Evolutionary conservation across 768 basidiomycete genomes (phyloP), one percentile per base, ranked within the genome.

Genomic region (Crepidotus variabilis): DNA sequence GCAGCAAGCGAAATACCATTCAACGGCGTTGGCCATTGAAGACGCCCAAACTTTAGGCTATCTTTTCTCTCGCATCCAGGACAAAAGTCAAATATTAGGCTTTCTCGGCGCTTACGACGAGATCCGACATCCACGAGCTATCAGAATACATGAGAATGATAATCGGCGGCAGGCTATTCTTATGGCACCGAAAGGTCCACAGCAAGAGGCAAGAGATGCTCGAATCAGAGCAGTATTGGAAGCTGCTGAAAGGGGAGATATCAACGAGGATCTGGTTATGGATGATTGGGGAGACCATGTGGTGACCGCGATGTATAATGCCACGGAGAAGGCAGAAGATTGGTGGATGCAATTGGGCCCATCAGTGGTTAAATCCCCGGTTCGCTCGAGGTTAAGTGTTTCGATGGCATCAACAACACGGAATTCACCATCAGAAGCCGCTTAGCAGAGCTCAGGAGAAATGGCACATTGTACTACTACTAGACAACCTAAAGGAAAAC

Each of bases 341-440:
- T 87, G 84, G 84, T 87, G 83, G 84, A 73, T 78, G 10, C 80
- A 78, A 59, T 78, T 74, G 71, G 75, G 74, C 39, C 39, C 13
- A 4, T 5, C 14, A 5, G 39, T 43, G 2, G 39, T 43, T 20
- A 3, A 20, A 20, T 43, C 39, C 5, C 39, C 39, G 5, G 39
- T 43, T 20, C 39, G 39, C 5, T 43, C 39, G 14, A 43, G 39
- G 39, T 43, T 43, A 11, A 43, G 39, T 20, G 39, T 43, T 5
- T 43, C 39, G 39, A 43, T 43, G 39, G 28, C 28, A 3, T 28
- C 28, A 28, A 28, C 28, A 8, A 28, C 28, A 4, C 28, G 28
- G 28, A 28, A 28, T 28, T 28, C 28, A 28, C 28, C 3, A 8
- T 28, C 28, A 4, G 28, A 28, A 28, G 28, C 28, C 4, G 8